Base-by-base conservation (phyloP, 2,329 filamentous ascomycete genomes). In the Ambrosiella cleistominuta region DNA sequence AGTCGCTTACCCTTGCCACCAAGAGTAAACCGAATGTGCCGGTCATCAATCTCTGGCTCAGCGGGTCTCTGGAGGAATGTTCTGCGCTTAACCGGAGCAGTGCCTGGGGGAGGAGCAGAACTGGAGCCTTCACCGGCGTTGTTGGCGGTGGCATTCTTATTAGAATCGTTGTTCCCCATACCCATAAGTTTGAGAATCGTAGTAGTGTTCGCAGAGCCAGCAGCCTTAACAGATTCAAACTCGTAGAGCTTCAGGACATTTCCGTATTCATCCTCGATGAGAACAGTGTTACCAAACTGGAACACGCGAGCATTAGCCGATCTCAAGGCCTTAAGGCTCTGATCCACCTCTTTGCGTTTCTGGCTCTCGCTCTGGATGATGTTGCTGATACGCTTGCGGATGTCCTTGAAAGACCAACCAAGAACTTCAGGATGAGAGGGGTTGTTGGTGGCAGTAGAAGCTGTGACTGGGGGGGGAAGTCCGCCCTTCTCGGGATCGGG, bases 171-270 rank as follows among this genome's bases (percentile, higher is more conserved):
- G 61, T 72, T 65, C 37, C 66, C 71, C 63, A 79, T 74, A 54
- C 77, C 76, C 66, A 80, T 74, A 60, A 77, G 76, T 64, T 78
- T 79, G 40, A 79, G 69, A 15, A 69, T 67, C 11, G 73, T 69
- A 11, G 74, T 72, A n/a, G 57, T 52, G 39, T 51, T 52, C 6
- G 49, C 58, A 13, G 54, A 19, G 9, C 58, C 50, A 45, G 58
- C 11, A 0, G 63, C 61, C 62, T 75, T 79, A 35, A 78, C 69
- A 0, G 75, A 71, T 0, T 85, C 83, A 36, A 91, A 77, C 62
- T 90, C 83, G 66, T 89, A 90, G 59, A 86, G 82, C 72, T 90
- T 90, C 67, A 94, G 79, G 38, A 94, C 88, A 67, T 94, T 88
- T 49, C 87, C 87, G 64, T 90, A 83, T 68, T 86, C 85, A 62